Percentiles rank a stretch among this genome's conserved stretches.
Evolutionary conservation across 495 filamentous ascomycete genomes (phyloP).

Genomic region (Xylaria curta): DNA sequence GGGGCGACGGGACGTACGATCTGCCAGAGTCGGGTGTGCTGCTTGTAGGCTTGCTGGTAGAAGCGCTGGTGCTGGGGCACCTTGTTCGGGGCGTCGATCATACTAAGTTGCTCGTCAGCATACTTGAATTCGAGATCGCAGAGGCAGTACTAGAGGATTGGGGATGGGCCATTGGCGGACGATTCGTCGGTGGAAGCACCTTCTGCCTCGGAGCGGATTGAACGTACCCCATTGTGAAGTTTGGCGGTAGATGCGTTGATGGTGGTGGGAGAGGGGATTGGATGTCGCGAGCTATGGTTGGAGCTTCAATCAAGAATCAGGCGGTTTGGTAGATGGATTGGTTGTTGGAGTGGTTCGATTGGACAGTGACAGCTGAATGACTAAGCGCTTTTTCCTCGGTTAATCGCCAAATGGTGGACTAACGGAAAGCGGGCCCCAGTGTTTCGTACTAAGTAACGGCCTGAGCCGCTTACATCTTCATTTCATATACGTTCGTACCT

Average conservation of each 20-base stretch:
- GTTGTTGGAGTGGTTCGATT: conserved; percentile 37
- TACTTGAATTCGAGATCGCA: neutral
- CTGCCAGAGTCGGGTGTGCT: conserved; percentile 78
- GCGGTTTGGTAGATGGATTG: conserved; percentile 17
- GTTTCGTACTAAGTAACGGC: too few species aligned
- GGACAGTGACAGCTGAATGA: conserved; percentile 31
- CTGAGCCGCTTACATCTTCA: too few species aligned
- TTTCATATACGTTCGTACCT: too few species aligned
- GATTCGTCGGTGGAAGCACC: neutral
- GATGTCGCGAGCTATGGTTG: conserved; percentile 32
- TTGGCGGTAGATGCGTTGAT: conserved; percentile 23
- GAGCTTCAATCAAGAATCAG: conserved; percentile 29
- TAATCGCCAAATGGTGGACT: neutral
- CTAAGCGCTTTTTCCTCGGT: conserved; percentile 38
- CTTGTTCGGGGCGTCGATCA: conserved; percentile 83
- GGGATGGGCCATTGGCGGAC: conserved; percentile 11
- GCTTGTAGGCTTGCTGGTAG: conserved; percentile 78
- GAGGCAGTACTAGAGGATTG: neutral
- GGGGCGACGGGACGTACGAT: conserved; percentile 67
- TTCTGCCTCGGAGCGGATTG: neutral
- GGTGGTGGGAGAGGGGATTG: conserved; percentile 14
- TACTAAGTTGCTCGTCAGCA: conserved; percentile 47
- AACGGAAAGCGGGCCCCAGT: too few species aligned
- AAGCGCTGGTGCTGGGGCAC: conserved; percentile 83
- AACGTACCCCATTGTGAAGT: conserved; percentile 38